Base-by-base conservation (phyloP, 108 stramenopile genomes). In the Skeletonema costatum region DNA sequence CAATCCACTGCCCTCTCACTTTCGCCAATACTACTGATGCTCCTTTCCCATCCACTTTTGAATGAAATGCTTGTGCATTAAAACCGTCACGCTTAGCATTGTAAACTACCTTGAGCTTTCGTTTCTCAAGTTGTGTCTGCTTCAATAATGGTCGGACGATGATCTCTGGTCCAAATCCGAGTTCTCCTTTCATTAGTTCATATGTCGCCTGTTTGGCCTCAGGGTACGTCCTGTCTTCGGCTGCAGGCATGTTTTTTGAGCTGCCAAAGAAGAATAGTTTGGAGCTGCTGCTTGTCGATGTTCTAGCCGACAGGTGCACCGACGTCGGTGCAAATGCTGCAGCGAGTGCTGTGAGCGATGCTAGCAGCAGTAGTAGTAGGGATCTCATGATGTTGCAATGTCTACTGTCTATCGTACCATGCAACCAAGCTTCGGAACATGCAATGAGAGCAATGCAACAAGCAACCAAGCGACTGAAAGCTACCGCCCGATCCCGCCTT, bases 101-200 rank as follows among this genome's bases (percentile, higher is more conserved):
- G 76, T 92, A 92, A 2, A 78, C 78, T 11, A 89, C 53, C 29
- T 81, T 73, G 41, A 92, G 50, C 19, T 81, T 74, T 41, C 87
- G 74, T 29, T 79, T 70, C 73, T 92, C 80, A n/a, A 92, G 76
- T 78, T 89, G 88, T 2, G 91, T 92, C 50, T 88, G 84, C 75
- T 87, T 89, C 21, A 89, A 64, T 4, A 92, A 59, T 2, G 86
- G 87, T 42, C 78, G 71, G 8, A 89, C 82, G n/a, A 91, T 30
- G 7, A 0, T 29, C 29, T 71, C 76, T 1, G 71, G 71, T 19
- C 70, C 60, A 44, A 77, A 73, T n/a, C 69, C 46, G 39, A 68
- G 13, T 70, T 50, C 3, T 1, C 61, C 69, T 16, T 51, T 53
- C 4, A 64, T 64, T 19, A 81, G 38, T 19, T 81, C 80, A 48